Conservation (phyloP, 192 early-diverging fungal species). For the Coemansia sp. region DNA sequence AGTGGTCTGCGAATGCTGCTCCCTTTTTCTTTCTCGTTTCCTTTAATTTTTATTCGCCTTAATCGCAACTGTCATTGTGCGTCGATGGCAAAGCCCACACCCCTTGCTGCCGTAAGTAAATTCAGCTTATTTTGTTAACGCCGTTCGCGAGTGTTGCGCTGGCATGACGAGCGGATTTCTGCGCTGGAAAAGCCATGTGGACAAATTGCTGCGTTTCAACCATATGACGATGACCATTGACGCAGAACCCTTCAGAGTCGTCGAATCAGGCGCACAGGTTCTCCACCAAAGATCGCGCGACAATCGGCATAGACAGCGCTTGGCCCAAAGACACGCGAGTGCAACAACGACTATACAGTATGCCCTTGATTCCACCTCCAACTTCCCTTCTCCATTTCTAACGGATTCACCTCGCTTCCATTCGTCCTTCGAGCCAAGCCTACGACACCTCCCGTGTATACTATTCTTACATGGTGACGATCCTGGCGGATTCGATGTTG, state of each 20-base stretch:
- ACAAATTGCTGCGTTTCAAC: slow-evolving; percentile 53
- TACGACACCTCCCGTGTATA: slow-evolving; percentile 49
- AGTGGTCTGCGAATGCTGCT: neutral
- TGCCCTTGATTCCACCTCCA: slow-evolving; percentile 48
- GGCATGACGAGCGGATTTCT: slow-evolving; percentile 46
- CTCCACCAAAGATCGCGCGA: slow-evolving; percentile 1
- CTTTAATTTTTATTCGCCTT: neutral
- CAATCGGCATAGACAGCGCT: slow-evolving; percentile 15
- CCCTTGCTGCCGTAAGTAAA: neutral
- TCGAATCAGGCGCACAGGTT: slow-evolving; percentile 25
- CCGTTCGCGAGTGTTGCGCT: neutral
- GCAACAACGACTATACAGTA: slow-evolving; percentile 53
- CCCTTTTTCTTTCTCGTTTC: neutral
- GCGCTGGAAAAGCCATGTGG: slow-evolving; percentile 54
- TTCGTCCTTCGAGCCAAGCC: slow-evolving; percentile 53
- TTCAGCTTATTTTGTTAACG: neutral
- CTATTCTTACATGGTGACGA: slow-evolving; percentile 47
- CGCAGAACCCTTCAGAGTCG: slow-evolving; percentile 33
- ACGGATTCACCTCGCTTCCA: slow-evolving; percentile 46
- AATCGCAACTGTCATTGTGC: neutral
- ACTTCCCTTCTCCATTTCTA: slow-evolving; percentile 51
- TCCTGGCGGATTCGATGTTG: slow-evolving; percentile 55
- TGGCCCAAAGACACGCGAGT: slow-evolving; percentile 12
- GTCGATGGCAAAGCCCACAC: neutral
- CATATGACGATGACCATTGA: slow-evolving; percentile 55